Base-by-base conservation (phyloP, 1,139 yeast species). In the Sugiyamaella pinicola region DNA sequence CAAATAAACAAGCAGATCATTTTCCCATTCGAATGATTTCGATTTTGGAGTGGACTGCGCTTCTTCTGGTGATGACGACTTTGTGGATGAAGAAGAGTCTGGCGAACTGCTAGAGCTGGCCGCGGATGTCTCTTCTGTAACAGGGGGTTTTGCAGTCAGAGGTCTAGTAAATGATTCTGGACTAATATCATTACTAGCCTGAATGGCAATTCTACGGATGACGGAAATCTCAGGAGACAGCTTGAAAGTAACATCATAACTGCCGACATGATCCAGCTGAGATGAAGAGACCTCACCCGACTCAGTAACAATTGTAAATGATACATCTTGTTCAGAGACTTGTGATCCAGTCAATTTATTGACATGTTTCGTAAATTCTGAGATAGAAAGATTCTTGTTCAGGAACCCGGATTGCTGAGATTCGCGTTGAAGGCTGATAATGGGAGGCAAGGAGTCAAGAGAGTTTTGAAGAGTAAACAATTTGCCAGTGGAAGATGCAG, bases 361-460 rank as follows among this genome's bases (percentile, higher is more conserved):
- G n/a, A 62, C 47, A 45, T 57, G 61, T n/a, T 48, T 42, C 37
- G 61, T 53, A 17, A 62, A 45, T 9, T 58, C 56, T n/a, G 45
- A 40, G 19, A 40, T 38, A 5, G 58, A 56, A 48, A 58, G 51
- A 17, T 53, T 51, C 15, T 44, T 34, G 5, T 46, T 38, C 28
- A 60, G 49, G 48, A 52, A 59, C 12, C 64, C 64, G 8, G 59
- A 51, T 10, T 50, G 51, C 26, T 55, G 53, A 12, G 55, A 54
- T 5, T 52, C 48, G 9, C 56, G 52, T 19, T 51, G 51, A 35
- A 61, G 34, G 7, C 47, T 43, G n/a, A 64, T 48, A n/a, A 55
- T 39, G n/a, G 53, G 54, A 22, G 68, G 68, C n/a, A 64, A 55
- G 17, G 61, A 55, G 22, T 55, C 51, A 34, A 64, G 29, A 19